Percentiles rank a stretch among this genome's conserved stretches.
phyloP scores from a whole-genome alignment of 2,329 filamentous ascomycete genomes.

The Thielaviopsis musarum region DNA sequence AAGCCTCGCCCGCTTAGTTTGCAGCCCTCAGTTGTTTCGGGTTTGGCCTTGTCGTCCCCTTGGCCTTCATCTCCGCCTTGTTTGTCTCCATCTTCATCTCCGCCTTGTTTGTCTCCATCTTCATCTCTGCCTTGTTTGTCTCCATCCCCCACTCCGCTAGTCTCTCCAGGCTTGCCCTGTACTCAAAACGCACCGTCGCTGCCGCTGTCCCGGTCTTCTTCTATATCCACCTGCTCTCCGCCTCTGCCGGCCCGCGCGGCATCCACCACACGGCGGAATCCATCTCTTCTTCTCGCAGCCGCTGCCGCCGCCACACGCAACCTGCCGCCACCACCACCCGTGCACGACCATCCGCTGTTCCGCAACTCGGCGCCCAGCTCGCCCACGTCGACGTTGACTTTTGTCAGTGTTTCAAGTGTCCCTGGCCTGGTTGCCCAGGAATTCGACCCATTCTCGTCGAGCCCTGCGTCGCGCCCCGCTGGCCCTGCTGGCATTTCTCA shows the following conservation, averaged over 20 bases:
- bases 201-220: neutral
- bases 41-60: neutral
- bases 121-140: neutral
- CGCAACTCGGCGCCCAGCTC: neutral
- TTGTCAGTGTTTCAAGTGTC: neutral
- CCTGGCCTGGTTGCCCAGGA: neutral
- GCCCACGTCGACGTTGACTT: neutral
- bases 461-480: neutral
- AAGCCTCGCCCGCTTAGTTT: neutral
- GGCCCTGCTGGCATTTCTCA: neutral
- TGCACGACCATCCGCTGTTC: slow-evolving; percentile 10
- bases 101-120: too few relatives aligned
- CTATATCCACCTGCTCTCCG: neutral
- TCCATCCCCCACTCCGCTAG: neutral
- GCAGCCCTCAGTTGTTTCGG: neutral
- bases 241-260: neutral
- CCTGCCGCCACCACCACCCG: slow-evolving; percentile 4
- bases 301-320: slow-evolving; percentile 4
- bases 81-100: too few relatives aligned
- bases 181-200: too few relatives aligned
- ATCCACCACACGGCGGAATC: neutral
- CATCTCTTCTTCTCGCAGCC: slow-evolving; percentile 4
- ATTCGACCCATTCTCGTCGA: neutral
- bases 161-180: neutral
- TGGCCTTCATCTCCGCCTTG: too few relatives aligned